These are phyloP conservation scores for Trichoderma sp. DNA, from an alignment of 2,329 filamentous ascomycete species.

Conservation along the genomic window DNA sequence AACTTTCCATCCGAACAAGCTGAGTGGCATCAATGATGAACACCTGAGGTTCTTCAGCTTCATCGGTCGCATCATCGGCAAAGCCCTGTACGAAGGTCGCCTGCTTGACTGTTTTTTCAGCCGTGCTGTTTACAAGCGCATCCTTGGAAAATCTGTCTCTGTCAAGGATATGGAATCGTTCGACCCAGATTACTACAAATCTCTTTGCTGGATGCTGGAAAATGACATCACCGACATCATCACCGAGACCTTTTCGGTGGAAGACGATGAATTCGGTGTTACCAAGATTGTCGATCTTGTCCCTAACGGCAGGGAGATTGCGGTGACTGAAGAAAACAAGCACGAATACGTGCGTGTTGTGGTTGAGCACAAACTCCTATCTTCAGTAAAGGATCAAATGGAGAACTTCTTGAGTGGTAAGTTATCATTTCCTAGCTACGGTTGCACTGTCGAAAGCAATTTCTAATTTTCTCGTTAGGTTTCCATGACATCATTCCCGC, in stretches of 20 bases:
- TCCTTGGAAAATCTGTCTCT: slow-evolving; percentile 89
- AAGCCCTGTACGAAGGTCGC: slow-evolving; percentile 92
- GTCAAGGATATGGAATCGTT: slow-evolving; percentile 99
- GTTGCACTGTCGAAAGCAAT: not conserved
- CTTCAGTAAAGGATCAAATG: slow-evolving; percentile 91
- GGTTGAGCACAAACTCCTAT: slow-evolving; percentile 88
- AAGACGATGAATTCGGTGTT: slow-evolving; percentile 91
- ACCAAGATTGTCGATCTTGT: slow-evolving; percentile 83
- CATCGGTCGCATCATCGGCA: slow-evolving; percentile 96
- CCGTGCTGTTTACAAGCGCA: slow-evolving; percentile 96
- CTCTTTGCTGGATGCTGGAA: slow-evolving; percentile 94
- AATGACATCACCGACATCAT: slow-evolving; percentile 99
- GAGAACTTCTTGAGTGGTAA: slow-evolving; percentile 83
- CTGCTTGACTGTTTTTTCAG: slow-evolving; percentile 98
- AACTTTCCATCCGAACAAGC: slow-evolving; percentile 96
- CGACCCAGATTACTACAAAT: slow-evolving; percentile 98
- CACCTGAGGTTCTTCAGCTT: slow-evolving; percentile 99
- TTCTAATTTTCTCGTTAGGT: slow-evolving; percentile 43
- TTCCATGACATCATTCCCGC: slow-evolving; percentile 98
- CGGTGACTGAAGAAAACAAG: slow-evolving; percentile 97
- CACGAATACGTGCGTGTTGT: slow-evolving; percentile 94
- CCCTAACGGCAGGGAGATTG: slow-evolving; percentile 82
- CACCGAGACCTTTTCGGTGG: slow-evolving; percentile 91
- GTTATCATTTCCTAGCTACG: slow-evolving; percentile 24
- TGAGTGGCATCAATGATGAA: slow-evolving; percentile 91